phyloP scores from a whole-genome alignment of 495 filamentous ascomycete species.

The Talaromyces adpressus region DNA sequence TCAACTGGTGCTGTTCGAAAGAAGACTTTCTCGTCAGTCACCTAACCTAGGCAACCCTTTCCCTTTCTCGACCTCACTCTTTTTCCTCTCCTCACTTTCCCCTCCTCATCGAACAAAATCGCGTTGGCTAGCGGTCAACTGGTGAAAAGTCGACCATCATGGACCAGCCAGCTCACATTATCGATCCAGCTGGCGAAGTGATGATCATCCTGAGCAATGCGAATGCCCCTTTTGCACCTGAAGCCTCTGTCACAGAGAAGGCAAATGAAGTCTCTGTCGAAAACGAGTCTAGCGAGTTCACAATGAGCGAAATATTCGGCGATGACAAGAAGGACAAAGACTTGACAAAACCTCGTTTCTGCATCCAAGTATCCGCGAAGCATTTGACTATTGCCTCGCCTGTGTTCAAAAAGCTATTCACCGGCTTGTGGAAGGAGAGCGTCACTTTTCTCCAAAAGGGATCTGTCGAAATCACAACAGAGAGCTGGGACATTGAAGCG shows the following conservation, averaged over 20 bases:
- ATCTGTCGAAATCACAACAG: slow-evolving; percentile 31
- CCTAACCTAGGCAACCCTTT: no score
- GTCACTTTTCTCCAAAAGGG: slow-evolving; percentile 26
- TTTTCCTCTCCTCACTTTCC: no score
- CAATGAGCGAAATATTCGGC: not conserved
- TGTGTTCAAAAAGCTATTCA: slow-evolving; percentile 31
- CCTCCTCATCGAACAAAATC: no score
- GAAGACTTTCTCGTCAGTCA: no score
- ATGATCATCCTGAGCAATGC: not conserved
- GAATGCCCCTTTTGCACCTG: not conserved
- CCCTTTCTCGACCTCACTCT: no score
- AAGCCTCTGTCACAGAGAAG: no score
- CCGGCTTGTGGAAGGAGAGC: slow-evolving; percentile 27
- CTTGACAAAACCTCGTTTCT: not conserved
- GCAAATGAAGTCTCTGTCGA: no score
- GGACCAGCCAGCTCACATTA: not conserved
- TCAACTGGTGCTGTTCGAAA: no score
- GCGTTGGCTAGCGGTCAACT: no score
- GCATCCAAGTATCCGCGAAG: slow-evolving; percentile 42
- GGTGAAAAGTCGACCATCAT: no score
- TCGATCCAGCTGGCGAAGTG: not conserved
- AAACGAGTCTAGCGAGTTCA: no score
- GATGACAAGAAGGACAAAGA: not conserved
- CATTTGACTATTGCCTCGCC: slow-evolving; percentile 43
- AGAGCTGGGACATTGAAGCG: slow-evolving; percentile 31